Evolutionary conservation across 2,329 filamentous ascomycete species (phyloP).

Genomic region (Xylariaceae sp.): DNA sequence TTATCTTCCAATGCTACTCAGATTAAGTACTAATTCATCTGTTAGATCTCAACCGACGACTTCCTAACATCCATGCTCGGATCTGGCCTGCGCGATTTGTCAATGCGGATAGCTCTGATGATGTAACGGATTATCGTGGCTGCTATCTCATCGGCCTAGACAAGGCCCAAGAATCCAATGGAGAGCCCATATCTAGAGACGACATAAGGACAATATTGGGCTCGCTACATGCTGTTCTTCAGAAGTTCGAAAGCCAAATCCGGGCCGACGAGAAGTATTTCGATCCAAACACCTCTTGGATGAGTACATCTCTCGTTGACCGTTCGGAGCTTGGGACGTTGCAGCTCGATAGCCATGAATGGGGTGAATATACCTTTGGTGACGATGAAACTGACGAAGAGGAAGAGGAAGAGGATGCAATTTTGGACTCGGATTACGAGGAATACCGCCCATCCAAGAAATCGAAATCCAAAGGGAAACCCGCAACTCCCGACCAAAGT

Average conservation of each 20-base stretch:
- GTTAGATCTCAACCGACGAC: slow-evolving; percentile 49
- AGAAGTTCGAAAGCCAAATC: slow-evolving; percentile 46
- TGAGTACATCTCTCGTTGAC: slow-evolving; percentile 39
- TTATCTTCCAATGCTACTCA: not conserved
- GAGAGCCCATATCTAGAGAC: slow-evolving; percentile 32
- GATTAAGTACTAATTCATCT: slow-evolving; percentile 3
- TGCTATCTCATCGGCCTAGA: slow-evolving; percentile 58
- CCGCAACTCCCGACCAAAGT: slow-evolving; percentile 7
- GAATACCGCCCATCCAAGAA: slow-evolving; percentile 30
- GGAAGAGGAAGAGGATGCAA: slow-evolving; percentile 41
- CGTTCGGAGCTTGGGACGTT: slow-evolving; percentile 39
- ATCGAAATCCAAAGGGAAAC: slow-evolving; percentile 23
- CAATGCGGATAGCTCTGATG: slow-evolving; percentile 26
- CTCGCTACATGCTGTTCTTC: slow-evolving; percentile 40
- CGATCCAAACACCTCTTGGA: slow-evolving; percentile 45
- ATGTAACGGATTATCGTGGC: slow-evolving; percentile 48
- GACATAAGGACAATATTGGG: slow-evolving; percentile 40
- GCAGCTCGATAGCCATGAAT: slow-evolving; percentile 43
- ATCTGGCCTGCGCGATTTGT: slow-evolving; percentile 61
- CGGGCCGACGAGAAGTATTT: slow-evolving; percentile 44
- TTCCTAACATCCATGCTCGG: slow-evolving; percentile 47
- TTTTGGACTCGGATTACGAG: slow-evolving; percentile 28
- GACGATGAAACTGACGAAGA: slow-evolving; percentile 34
- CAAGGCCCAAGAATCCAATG: slow-evolving; percentile 26
- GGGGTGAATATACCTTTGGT: slow-evolving; percentile 42